These are phyloP conservation scores for Cryptococcus sp. DNA, from an alignment of 1,284 basidiomycete genomes.

Conservation along the genomic window DNA sequence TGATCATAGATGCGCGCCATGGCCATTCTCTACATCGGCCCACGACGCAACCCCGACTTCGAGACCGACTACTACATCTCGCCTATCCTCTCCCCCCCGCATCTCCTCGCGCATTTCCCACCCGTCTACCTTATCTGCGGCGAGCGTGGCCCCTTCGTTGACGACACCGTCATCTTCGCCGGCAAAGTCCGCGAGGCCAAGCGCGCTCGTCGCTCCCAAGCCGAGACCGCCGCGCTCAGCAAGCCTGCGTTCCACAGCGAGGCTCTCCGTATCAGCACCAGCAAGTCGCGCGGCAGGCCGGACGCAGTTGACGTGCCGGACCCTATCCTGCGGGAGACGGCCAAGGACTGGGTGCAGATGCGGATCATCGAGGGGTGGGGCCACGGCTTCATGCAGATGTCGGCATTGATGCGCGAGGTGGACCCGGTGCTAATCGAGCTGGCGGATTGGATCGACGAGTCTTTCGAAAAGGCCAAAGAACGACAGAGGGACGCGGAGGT, in stretches of 20 bases:
- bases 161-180: slow-evolving; percentile 90
- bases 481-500: slow-evolving; percentile 37
- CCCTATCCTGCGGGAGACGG: slow-evolving; percentile 62
- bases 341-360: slow-evolving; percentile 94
- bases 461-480: slow-evolving; percentile 57
- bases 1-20: slow-evolving; percentile 84
- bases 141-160: slow-evolving; percentile 94
- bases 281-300: slow-evolving; percentile 20
- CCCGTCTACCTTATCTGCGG: slow-evolving; percentile 88
- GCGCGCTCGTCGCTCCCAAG: slow-evolving; percentile 67
- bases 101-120: slow-evolving; percentile 85
- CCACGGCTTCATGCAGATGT: slow-evolving; percentile 94
- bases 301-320: slow-evolving; percentile 45
- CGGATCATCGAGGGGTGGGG: slow-evolving; percentile 86
- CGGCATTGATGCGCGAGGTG: slow-evolving; percentile 74
- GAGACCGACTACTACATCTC: slow-evolving; percentile 92
- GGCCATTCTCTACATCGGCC: slow-evolving; percentile 96
- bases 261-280: slow-evolving; percentile 52
- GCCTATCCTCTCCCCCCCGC: slow-evolving; percentile 80
- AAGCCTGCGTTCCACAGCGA: slow-evolving; percentile 48
- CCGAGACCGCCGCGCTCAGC: slow-evolving; percentile 34
- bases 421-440: slow-evolving; percentile 72
- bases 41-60: slow-evolving; percentile 86
- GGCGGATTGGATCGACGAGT: slow-evolving; percentile 85
- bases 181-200: slow-evolving; percentile 91